Base-by-base conservation (phyloP, 805 yeast species). In the Schizosaccharomyces japonicus region DNA sequence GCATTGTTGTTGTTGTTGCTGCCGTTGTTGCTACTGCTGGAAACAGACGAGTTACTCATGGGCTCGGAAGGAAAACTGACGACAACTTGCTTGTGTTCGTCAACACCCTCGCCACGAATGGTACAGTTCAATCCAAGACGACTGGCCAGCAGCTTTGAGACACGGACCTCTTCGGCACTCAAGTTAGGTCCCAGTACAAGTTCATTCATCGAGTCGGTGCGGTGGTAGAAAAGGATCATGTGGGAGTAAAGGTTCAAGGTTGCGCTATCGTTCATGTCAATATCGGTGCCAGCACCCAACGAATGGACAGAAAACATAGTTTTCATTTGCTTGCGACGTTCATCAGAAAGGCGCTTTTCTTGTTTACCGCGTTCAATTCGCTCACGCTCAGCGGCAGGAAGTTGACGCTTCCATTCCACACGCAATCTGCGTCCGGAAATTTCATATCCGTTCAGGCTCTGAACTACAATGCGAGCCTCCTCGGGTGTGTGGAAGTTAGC, bases 331-430 rank as follows among this genome's bases (percentile, higher is more conserved):
- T 32, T 19, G 6, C 10, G 17, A n/a, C 33, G 40, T 25, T 29
- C 39, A 17, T 45, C 39, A 62, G 87, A 96, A 31, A 95, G 95
- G 48, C 96, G 69, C 53, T 85, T 82, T 55, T 87, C 96, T 50
- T 95, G 70, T 63, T 87, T 87, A 58, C 87, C 96, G 30, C 98
- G 73, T 63, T 90, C 96, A 52, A 87, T 85, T 49, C 96, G 70
- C 61, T 90, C 98, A 27, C 96, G 68, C 62, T 90, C 96, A 51
- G 78, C 87, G 54, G 78, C 69, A 5, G 98, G 98, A 39, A 90
- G 68, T 95, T 90, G 84, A 63, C 90, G 90, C 64, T 90, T 90
- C 65, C 87, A 90, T 66, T 90, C 98, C 30, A 90, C 98, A 51
- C 96, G 69, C 55, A 90, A 66, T 60, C 85, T 85, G 52, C 98